phyloP scores from a whole-genome alignment of 2,329 filamentous ascomycete genomes.

The Colletotrichum sansevieriae region DNA sequence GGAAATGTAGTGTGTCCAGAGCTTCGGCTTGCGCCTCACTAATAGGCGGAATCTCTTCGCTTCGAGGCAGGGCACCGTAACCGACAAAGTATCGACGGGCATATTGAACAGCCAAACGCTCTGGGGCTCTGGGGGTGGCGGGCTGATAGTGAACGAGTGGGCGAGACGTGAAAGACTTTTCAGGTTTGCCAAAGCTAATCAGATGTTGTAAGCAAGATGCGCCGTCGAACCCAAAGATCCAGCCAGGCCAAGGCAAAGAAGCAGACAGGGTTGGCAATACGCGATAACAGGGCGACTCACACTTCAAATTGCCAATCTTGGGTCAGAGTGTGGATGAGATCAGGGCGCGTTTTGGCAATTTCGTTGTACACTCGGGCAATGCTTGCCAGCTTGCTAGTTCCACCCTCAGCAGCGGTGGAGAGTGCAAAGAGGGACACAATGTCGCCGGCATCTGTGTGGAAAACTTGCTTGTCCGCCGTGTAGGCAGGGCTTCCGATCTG shows the following conservation, averaged over 20 bases:
- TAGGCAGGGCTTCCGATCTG: conserved; percentile 71
- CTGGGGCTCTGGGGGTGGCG: conserved; percentile 57
- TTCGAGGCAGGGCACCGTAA: conserved; percentile 67
- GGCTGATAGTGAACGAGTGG: conserved; percentile 70
- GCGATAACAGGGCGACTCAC: conserved; percentile 47
- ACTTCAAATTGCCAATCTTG: conserved; percentile 63
- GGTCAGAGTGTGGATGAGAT: conserved; percentile 69
- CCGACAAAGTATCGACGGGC: conserved; percentile 70
- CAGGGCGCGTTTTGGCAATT: conserved; percentile 70
- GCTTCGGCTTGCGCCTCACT: conserved; percentile 66
- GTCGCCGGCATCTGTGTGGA: conserved; percentile 73
- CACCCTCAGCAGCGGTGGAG: conserved; percentile 64
- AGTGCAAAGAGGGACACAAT: conserved; percentile 70
- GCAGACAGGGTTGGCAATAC: neutral
- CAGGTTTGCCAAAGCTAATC: conserved; percentile 64
- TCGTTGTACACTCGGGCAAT: conserved; percentile 74
- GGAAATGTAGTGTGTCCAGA: conserved; percentile 63
- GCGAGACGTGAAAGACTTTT: conserved; percentile 59
- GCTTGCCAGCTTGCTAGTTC: conserved; percentile 69
- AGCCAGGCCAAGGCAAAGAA: too few relatives aligned
- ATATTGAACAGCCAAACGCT: conserved; percentile 72
- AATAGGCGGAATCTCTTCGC: conserved; percentile 66
- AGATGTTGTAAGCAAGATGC: neutral
- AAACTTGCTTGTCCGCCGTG: conserved; percentile 71
- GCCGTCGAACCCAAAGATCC: too few relatives aligned